Percentiles rank a stretch among this genome's conserved stretches.
phyloP scores from a whole-genome alignment of 371 early-diverging fungal genomes.

The Mucor ambiguus region DNA sequence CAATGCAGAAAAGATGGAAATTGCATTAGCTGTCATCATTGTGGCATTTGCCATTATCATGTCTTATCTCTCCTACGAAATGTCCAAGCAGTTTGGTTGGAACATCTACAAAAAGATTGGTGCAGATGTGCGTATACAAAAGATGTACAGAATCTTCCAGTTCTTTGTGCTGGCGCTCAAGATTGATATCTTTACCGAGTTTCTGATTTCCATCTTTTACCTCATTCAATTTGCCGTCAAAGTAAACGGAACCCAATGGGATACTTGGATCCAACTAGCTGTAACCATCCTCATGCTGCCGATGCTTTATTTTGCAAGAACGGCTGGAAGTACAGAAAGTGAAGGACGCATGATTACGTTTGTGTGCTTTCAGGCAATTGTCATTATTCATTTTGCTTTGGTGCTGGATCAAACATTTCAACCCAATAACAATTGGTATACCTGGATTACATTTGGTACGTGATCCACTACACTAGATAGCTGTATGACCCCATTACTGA shows the following conservation, averaged over 20 bases:
- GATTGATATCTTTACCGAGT: constrained; percentile 48
- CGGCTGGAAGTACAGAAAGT: constrained; percentile 49
- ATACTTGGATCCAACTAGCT: constrained; percentile 36
- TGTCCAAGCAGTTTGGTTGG: constrained; percentile 46
- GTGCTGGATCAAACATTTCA: constrained; percentile 43
- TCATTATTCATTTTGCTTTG: constrained; percentile 40
- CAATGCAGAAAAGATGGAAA: constrained; percentile 46
- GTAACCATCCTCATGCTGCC: constrained; percentile 48
- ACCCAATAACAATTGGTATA: constrained; percentile 51
- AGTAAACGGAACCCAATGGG: constrained; percentile 31
- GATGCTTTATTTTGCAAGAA: constrained; percentile 47
- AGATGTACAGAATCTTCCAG: constrained; percentile 50
- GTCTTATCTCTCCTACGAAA: constrained; percentile 35
- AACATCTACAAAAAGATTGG: constrained; percentile 45
- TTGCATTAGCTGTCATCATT: constrained; percentile 39
- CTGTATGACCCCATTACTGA: background rate
- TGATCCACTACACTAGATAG: background rate
- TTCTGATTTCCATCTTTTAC: constrained; percentile 48
- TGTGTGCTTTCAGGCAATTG: constrained; percentile 42
- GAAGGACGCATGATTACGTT: constrained; percentile 41
- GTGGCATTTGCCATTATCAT: constrained; percentile 32
- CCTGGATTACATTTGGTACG: constrained; percentile 50
- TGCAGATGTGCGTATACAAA: constrained; percentile 35
- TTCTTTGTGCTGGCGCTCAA: constrained; percentile 51
- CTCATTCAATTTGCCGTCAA: constrained; percentile 43